Conservation (phyloP, 352 stramenopile genomes). For the Phytophthora uliginosa region DNA sequence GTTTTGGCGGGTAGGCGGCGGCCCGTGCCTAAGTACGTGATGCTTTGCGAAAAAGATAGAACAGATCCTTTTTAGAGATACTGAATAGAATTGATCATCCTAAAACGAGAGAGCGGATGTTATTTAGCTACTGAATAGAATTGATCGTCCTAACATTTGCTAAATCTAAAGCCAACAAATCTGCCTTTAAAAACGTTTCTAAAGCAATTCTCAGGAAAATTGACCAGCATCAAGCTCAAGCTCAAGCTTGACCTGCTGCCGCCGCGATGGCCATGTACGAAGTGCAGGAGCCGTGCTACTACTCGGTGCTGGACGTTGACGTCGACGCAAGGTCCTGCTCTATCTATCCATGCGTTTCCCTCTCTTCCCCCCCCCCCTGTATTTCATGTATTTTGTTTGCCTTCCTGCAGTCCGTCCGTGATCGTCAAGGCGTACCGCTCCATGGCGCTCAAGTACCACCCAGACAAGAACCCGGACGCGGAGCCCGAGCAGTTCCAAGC, state of each 20-base stretch:
- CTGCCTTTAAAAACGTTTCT: too few relatives aligned
- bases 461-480: conserved; percentile 96
- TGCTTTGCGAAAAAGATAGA: too few relatives aligned
- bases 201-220: background rate
- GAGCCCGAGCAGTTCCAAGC: conserved; percentile 92
- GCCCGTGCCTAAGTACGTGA: too few relatives aligned
- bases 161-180: too few relatives aligned
- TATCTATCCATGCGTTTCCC: background rate
- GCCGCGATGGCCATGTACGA: conserved; percentile 46
- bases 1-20: too few relatives aligned
- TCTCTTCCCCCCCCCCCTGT: background rate
- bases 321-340: conserved; percentile 55
- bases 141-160: too few relatives aligned
- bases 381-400: background rate
- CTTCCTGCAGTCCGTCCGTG: conserved; percentile 77
- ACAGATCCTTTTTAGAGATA: too few relatives aligned
- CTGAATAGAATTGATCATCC: too few relatives aligned
- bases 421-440: conserved; percentile 97
- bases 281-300: conserved; percentile 70
- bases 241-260: conserved; percentile 6
- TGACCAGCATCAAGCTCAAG: conserved; percentile 11
- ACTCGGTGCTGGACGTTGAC: conserved; percentile 75
- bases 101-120: too few relatives aligned
- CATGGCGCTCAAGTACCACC: conserved; percentile 95
- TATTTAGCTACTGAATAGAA: too few relatives aligned